These are phyloP conservation scores for Pisolithus albus DNA, from an alignment of 768 basidiomycete genomes.

Conservation along the genomic window DNA sequence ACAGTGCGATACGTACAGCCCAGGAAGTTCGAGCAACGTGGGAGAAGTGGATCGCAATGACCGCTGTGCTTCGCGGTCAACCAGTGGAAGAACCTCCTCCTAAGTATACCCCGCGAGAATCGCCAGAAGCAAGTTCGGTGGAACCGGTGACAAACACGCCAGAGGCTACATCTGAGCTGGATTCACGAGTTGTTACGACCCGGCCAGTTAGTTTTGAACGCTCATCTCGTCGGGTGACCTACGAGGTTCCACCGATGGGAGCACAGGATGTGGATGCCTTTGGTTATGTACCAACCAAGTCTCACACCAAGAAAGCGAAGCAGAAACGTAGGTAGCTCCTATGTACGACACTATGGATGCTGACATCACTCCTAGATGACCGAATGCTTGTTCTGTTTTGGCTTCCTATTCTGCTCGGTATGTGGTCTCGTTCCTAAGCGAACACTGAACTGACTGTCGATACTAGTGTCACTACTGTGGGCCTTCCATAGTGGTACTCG, in stretches of 20 bases:
- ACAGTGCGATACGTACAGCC: conserved; percentile 40
- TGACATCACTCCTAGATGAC: conserved; percentile 47
- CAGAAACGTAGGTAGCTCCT: conserved; percentile 56
- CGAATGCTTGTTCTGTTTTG: conserved; percentile 82
- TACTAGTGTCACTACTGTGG: conserved; percentile 55
- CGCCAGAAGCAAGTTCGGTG: conserved; percentile 11
- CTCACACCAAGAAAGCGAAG: conserved; percentile 38
- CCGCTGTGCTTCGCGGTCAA: conserved; percentile 38
- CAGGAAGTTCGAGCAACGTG: conserved; percentile 65
- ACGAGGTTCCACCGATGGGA: conserved; percentile 41
- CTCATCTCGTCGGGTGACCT: conserved; percentile 40
- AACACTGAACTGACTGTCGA: conserved; percentile 4
- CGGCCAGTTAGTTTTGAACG: conserved; percentile 25
- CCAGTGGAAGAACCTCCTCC: conserved; percentile 56
- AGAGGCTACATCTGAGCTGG: not conserved
- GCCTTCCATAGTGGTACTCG: conserved; percentile 49
- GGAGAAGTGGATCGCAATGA: conserved; percentile 70
- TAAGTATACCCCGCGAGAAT: conserved; percentile 62
- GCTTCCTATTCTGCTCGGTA: conserved; percentile 77
- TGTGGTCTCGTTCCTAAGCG: conserved; percentile 27
- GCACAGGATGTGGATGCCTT: conserved; percentile 66
- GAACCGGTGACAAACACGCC: conserved; percentile 1
- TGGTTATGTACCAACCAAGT: conserved; percentile 50
- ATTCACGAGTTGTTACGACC: conserved; percentile 14
- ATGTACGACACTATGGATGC: not conserved